Conservation (phyloP, 2,329 filamentous ascomycete species). For the Pseudocercospora pini-densiflorae region DNA sequence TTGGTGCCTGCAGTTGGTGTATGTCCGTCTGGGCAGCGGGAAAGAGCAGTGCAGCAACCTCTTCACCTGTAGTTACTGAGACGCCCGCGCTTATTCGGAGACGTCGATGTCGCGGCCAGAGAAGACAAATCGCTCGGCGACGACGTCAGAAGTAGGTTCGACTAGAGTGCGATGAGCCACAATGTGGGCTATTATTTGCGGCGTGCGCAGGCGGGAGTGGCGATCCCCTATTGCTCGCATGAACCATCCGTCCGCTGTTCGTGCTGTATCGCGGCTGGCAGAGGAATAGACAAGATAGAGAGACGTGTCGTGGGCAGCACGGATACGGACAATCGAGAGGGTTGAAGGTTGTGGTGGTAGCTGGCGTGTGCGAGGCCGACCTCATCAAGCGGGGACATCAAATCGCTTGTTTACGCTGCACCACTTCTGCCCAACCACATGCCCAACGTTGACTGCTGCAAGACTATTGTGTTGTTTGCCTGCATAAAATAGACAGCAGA, state of each 20-base stretch:
- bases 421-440: not conserved
- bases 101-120: constrained; percentile 2
- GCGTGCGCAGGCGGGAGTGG: constrained; percentile 10
- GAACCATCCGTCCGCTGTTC: constrained; percentile 8
- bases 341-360: not conserved
- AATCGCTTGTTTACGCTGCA: not conserved
- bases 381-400: constrained; percentile 1
- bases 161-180: constrained; percentile 12
- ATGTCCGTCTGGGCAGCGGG: not conserved
- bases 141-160: constrained; percentile 11
- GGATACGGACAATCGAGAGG: not conserved
- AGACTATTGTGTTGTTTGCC: constrained; percentile 2
- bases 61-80: not conserved
- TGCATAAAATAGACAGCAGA: constrained; percentile 10
- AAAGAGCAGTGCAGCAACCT: not conserved
- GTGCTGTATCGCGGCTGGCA: not conserved
- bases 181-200: constrained; percentile 7
- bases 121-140: constrained; percentile 9
- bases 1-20: not conserved
- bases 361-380: not conserved
- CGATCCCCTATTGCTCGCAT: constrained; percentile 10
- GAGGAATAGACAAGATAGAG: not conserved
- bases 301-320: constrained; percentile 1
- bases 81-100: not conserved
- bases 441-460: not conserved